phyloP scores from a whole-genome alignment of 257 asterid species.

The Plantago major region DNA sequence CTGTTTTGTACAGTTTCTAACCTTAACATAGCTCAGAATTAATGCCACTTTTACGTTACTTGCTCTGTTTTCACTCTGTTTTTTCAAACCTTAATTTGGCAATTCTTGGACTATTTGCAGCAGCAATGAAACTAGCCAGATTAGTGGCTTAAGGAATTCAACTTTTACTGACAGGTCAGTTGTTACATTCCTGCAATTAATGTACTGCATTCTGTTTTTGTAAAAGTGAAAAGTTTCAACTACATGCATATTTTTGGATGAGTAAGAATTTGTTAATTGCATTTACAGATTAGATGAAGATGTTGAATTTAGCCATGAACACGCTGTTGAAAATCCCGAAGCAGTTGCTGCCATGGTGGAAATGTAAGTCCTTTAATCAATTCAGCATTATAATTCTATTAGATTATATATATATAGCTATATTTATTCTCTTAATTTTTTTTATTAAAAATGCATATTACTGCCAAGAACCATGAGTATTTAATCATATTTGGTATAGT shows the following conservation, averaged over 20 bases:
- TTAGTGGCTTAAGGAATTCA: conserved; percentile 33
- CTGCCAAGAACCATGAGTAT: conserved; percentile 10
- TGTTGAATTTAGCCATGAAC: conserved; percentile 31
- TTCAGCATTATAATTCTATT: background rate
- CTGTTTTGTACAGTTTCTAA: background rate
- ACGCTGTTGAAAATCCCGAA: conserved; percentile 60
- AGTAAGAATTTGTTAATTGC: background rate
- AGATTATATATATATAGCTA: background rate
- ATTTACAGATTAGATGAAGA: conserved; percentile 34
- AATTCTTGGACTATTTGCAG: conserved; percentile 15
- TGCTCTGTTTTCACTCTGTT: conserved; percentile 15
- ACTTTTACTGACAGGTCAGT: conserved; percentile 43
- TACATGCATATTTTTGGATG: too few relatives aligned
- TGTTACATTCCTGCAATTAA: background rate
- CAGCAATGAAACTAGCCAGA: conserved; percentile 24
- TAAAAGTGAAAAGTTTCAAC: background rate
- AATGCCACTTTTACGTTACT: background rate
- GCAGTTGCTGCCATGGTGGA: conserved; percentile 56
- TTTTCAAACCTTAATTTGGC: background rate
- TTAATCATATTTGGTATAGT: conserved; percentile 6
- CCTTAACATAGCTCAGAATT: background rate
- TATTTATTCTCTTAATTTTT: background rate
- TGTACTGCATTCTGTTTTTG: background rate
- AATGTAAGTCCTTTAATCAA: conserved; percentile 37
- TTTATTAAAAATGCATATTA: background rate